Evolutionary conservation across 352 stramenopile genomes (phyloP).

Genomic region (Phytophthora tubulina): DNA sequence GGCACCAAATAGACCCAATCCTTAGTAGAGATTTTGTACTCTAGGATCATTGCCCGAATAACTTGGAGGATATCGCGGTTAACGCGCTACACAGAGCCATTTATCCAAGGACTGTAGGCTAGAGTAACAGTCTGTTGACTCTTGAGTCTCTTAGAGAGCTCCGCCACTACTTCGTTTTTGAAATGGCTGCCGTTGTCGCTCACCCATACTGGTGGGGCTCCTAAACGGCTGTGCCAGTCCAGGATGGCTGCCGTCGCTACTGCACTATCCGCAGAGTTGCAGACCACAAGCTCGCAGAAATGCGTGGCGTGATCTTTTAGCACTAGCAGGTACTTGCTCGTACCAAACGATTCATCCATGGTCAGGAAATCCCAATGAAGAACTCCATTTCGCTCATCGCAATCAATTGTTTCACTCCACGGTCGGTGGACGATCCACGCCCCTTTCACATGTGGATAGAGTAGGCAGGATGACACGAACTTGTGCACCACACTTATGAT

Average conservation of each 20-base stretch:
- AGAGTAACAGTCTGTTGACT: slow-evolving; percentile 35
- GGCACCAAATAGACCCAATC: slow-evolving; percentile 29
- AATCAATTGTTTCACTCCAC: slow-evolving; percentile 17
- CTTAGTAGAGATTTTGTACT: slow-evolving; percentile 21
- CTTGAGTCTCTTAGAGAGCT: slow-evolving; percentile 31
- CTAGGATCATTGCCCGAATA: slow-evolving; percentile 26
- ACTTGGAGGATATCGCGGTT: slow-evolving; percentile 50
- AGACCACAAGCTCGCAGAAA: slow-evolving; percentile 37
- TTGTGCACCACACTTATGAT: not conserved
- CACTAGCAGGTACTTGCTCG: slow-evolving; percentile 36
- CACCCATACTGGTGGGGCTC: not conserved
- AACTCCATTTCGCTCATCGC: slow-evolving; percentile 6
- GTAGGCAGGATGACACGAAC: slow-evolving; percentile 5
- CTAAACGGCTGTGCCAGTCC: slow-evolving; percentile 12
- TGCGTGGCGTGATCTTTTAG: slow-evolving; percentile 47
- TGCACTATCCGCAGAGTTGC: slow-evolving; percentile 17
- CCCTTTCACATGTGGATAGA: slow-evolving; percentile 9
- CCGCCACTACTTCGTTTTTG: not conserved
- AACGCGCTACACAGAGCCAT: slow-evolving; percentile 40
- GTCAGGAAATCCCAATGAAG: slow-evolving; percentile 13
- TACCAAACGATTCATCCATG: slow-evolving; percentile 1
- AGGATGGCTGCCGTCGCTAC: slow-evolving; percentile 4
- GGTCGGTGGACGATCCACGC: not conserved
- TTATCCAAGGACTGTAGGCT: slow-evolving; percentile 45
- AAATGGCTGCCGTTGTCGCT: slow-evolving; percentile 6